Evolutionary conservation across 305 asterid species (phyloP), one percentile per base, ranked within the genome.

Genomic region (Withania somnifera): DNA sequence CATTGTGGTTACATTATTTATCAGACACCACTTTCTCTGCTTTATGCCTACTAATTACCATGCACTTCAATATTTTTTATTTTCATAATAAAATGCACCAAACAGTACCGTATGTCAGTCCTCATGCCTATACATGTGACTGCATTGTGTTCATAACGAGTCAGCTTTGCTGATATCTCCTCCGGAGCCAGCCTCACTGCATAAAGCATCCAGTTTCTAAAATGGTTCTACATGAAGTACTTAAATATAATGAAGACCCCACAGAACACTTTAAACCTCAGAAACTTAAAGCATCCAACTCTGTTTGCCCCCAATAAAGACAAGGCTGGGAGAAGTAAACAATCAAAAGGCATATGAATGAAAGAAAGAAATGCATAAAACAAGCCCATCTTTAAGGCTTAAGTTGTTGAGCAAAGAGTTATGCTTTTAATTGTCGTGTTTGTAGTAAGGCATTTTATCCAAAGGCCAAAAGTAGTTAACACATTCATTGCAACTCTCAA

Each of bases 151-250:
- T 80, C 92, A 84, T 87, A 93, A 69, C 98, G 97, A 53, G 97
- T 95, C 92, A 95, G 85, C 81, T 85, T 86, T 47, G 30, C 87
- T 34, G 98, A 93, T 84, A 81, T 71, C 86, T 92, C 97, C 86
- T 93, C 98, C 26, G 97, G 97, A 87, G 97, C 98, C 82, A 95
- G 94, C 87, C 97, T 90, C 94, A 95, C 99, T 93, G 93, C 88
- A 91, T 36, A 81, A 84, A 34, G 28, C 58, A 28, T 75, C 15
- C 80, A 75, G 45, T 50, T 52, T 34, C 61, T 75, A 75, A 50
- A 30, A 17, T 50, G 6, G 50, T 75, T 50, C 45, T 28, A 50
- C 9, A 50, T 15, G 28, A 9, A 50, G 28, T 26, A 9, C 63
- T 75, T 47, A 17, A 75, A 28, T 28, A 75, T 26, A 75, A 26